Base-by-base conservation (phyloP, 208 protist genomes). In the Zelonia costaricensis region DNA sequence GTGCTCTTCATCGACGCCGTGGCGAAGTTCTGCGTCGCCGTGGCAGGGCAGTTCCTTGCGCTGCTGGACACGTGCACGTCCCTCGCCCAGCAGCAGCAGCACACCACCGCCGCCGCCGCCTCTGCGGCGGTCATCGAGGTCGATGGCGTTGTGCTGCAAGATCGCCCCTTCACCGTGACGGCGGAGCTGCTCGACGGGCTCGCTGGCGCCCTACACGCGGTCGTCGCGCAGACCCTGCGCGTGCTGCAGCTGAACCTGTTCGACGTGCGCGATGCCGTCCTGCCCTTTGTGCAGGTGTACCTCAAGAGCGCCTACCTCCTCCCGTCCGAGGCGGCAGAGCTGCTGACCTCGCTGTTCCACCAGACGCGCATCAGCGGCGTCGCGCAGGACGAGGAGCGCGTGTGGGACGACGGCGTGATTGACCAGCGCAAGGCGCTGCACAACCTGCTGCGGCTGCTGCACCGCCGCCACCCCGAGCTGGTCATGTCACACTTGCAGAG, bases 341-440 rank as follows among this genome's bases (percentile, higher is more conserved):
- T 89, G 31, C 76, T 93, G 8, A 38, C 68, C 2, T 59, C 54
- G n/a, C 31, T 83, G 4, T 89, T 88, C 42, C 59, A 75, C 15
- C 78, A 80, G 28, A 88, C 80, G 0, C 57, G 63, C 9, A 69
- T 93, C 31, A 46, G 38, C 20, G 80, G 66, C 36, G 48, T 87
- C n/a, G 69, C 33, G 1, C 27, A 68, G 23, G 48, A 78, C 36
- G 78, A 76, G 51, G 69, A 82, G 13, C 59, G 60, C 30, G 47
- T 88, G 25, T 89, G 76, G 76, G 62, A 83, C 9, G 83, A 91
- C 49, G 62, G 54, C 12, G 56, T 91, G 5, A 82, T 89, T 52
- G 80, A 88, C 36, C 73, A 82, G 23, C 87, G 87, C 25, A 91
- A 87, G 59, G 52, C 65, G 30, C 53, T 91, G 13, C 66, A 88